Evolutionary conservation across 495 filamentous ascomycete genomes (phyloP), one percentile per base, ranked within the genome.

Genomic region (Apiosordaria backusii): DNA sequence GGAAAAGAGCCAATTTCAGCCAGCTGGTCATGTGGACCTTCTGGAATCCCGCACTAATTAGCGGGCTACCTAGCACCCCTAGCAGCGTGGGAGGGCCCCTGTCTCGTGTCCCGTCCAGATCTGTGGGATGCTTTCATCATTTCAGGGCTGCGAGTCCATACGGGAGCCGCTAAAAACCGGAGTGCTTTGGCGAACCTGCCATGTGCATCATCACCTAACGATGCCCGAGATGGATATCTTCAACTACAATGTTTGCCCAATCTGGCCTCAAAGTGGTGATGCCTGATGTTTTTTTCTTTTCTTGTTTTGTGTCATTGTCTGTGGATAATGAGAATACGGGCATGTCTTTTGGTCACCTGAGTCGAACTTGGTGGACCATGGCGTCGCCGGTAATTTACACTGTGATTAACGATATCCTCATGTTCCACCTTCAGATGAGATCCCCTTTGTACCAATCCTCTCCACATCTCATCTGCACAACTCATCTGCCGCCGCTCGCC

Each of bases 11-110:
- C 52, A 55, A 55, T 55, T 55, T 55, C 52, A 55, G 4, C n/a
- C 52, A 55, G 52, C 21, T 55, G 52, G 52, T 55, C 52, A 55
- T 55, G 52, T 23, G 52, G 52, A 55, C 52, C 52, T 55, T 55
- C 52, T 55, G 52, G 52, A 55, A 55, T 19, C n/a, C 52, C 52
- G n/a, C n/a, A 19, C 52, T 55, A 55, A 21, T 22, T 55, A 55
- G 52, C 52, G 52, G n/a, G n/a, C 7, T 1, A 22, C n/a, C 40
- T 50, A 50, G 7, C 52, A 19, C 22, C 52, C 1, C 22, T 55
- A 55, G 52, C 52, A 23, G 52, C 52, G 52, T 23, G 52, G 52
- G 52, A 23, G 52, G n/a, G 4, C 22, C 52, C 52, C 22, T 22
- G 52, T 21, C 52, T 23, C 52, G 52, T 19, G 52, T 55, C 7